Percentiles rank a stretch among this genome's conserved stretches.
These are phyloP conservation scores for Symbiodinium natans DNA, from an alignment of 73 alveolate species.

Conservation along the genomic window DNA sequence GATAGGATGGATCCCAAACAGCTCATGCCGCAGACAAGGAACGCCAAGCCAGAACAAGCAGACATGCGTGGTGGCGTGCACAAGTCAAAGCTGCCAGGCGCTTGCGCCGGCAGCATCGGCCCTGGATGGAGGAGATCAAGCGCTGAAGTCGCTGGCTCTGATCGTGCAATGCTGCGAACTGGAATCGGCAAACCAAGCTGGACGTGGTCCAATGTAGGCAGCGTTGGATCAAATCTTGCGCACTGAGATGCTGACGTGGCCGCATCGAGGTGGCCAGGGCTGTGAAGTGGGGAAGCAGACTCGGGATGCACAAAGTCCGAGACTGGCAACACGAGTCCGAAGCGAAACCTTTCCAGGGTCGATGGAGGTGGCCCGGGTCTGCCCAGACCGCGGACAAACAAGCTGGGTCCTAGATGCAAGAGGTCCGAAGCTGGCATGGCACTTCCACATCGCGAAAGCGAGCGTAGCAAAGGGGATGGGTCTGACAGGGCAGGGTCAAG, in stretches of 20 bases:
- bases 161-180: neutral
- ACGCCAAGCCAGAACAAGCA: constrained; percentile 17
- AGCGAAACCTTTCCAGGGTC: constrained; percentile 48
- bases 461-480: neutral
- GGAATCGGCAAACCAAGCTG: neutral
- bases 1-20: neutral
- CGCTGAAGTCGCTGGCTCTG: neutral
- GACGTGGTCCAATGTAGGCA: neutral
- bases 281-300: neutral
- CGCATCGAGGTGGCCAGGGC: neutral
- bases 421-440: constrained; percentile 3
- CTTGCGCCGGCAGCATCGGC: neutral
- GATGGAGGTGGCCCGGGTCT: neutral
- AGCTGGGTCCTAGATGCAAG: neutral
- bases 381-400: neutral
- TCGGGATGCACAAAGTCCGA: neutral
- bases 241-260: neutral
- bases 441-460: neutral
- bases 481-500: neutral
- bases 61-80: neutral
- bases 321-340: constrained; percentile 9
- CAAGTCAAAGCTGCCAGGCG: neutral
- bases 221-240: neutral
- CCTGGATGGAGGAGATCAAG: constrained; percentile 7
- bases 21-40: constrained; percentile 13